These are phyloP conservation scores for Melampsora occidentalis DNA, from an alignment of 1,284 basidiomycete species.

Conservation along the genomic window DNA sequence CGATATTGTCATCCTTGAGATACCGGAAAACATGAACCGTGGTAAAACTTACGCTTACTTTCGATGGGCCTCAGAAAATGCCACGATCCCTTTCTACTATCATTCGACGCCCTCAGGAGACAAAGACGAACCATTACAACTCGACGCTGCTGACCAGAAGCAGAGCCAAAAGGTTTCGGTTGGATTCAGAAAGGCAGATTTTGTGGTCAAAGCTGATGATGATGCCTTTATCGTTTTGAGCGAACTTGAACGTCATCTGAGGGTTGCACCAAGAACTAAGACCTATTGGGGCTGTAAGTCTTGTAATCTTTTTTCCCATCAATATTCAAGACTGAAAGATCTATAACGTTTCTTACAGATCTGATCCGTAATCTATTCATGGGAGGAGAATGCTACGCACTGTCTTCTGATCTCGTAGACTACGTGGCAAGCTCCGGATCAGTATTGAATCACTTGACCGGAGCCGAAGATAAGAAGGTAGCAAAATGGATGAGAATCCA, in stretches of 20 bases:
- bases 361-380: constrained; percentile 91
- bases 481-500: constrained; percentile 89
- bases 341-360: constrained; percentile 55
- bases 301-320: not conserved
- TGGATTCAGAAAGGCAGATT: constrained; percentile 68
- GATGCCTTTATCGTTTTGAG: constrained; percentile 91
- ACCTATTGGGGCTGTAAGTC: constrained; percentile 82
- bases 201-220: constrained; percentile 86
- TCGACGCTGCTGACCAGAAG: constrained; percentile 21
- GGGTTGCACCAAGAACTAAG: constrained; percentile 68
- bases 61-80: constrained; percentile 82
- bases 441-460: constrained; percentile 68
- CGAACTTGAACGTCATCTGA: constrained; percentile 79
- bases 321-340: constrained; percentile 12
- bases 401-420: constrained; percentile 84
- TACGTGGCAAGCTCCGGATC: constrained; percentile 75
- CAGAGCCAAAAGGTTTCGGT: constrained; percentile 57
- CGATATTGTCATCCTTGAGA: constrained; percentile 79
- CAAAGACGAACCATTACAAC: constrained; percentile 42
- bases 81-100: constrained; percentile 71
- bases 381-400: constrained; percentile 90
- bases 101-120: constrained; percentile 42
- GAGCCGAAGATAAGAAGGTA: constrained; percentile 90
- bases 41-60: constrained; percentile 68
- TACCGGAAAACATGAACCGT: constrained; percentile 84